These are phyloP conservation scores for Erythrobasidium hasegawianum DNA, from an alignment of 1,284 basidiomycete species.

Conservation along the genomic window DNA sequence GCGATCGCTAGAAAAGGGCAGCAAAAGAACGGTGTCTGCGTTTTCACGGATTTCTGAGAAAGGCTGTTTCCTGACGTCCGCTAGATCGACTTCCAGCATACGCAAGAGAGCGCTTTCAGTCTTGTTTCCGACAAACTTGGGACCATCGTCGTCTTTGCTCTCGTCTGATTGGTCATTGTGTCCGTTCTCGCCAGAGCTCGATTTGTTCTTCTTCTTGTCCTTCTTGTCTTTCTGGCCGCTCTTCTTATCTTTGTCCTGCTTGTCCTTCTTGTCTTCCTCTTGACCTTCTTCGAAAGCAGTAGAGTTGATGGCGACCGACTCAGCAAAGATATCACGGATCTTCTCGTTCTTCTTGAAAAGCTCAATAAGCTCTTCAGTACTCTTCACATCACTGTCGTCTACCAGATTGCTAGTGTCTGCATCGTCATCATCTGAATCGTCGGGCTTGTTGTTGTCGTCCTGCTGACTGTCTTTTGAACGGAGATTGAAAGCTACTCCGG, in stretches of 20 bases:
- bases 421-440: not conserved
- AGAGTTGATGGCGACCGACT: constrained; percentile 38
- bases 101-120: constrained; percentile 49
- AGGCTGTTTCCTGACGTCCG: constrained; percentile 21
- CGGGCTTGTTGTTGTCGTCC: constrained; percentile 10
- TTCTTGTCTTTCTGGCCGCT: constrained; percentile 5
- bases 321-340: constrained; percentile 27
- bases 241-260: not conserved
- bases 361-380: constrained; percentile 9
- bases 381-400: constrained; percentile 8
- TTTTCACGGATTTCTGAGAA: constrained; percentile 46
- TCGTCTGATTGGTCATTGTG: constrained; percentile 5
- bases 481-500: not conserved
- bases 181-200: not conserved
- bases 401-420: not conserved
- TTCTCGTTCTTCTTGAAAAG: constrained; percentile 34
- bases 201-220: constrained; percentile 5
- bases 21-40: constrained; percentile 47
- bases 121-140: constrained; percentile 49
- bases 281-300: constrained; percentile 37
- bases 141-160: constrained; percentile 14
- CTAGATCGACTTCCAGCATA: constrained; percentile 23
- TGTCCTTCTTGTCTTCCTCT: constrained; percentile 14
- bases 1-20: constrained; percentile 50
- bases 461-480: constrained; percentile 9